Evolutionary conservation across 805 yeast genomes (phyloP).

Genomic region (Pichia nanzhaoensis): DNA sequence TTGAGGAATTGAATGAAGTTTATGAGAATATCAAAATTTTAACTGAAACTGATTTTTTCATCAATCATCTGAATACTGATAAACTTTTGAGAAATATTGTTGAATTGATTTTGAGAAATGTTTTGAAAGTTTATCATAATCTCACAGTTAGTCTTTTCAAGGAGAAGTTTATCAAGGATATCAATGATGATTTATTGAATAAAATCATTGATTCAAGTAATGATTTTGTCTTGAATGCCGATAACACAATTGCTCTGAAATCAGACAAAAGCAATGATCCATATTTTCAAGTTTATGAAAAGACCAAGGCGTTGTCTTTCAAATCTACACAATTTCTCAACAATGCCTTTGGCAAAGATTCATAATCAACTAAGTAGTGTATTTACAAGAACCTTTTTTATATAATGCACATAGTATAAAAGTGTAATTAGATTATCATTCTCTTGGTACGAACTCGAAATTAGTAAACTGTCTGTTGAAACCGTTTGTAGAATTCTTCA

Average conservation of each 20-base stretch:
- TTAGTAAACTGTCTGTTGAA: slow-evolving; percentile 26
- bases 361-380: no score
- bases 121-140: slow-evolving; percentile 23
- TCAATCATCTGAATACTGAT: slow-evolving; percentile 34
- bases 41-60: slow-evolving; percentile 52
- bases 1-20: slow-evolving; percentile 44
- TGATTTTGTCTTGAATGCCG: slow-evolving; percentile 6
- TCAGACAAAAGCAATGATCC: slow-evolving; percentile 47
- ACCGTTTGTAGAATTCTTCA: slow-evolving; percentile 25
- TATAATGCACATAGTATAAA: no score
- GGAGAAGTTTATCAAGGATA: slow-evolving; percentile 12
- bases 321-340: slow-evolving; percentile 52
- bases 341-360: slow-evolving; percentile 30
- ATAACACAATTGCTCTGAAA: slow-evolving; percentile 43
- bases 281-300: slow-evolving; percentile 62
- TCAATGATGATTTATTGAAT: slow-evolving; percentile 6
- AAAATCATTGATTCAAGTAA: slow-evolving; percentile 25
- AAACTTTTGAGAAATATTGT: slow-evolving; percentile 21
- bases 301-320: slow-evolving; percentile 58
- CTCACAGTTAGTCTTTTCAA: slow-evolving; percentile 19
- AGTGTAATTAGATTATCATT: no score
- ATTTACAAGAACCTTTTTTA: no score
- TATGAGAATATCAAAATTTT: slow-evolving; percentile 42
- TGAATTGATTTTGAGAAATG: slow-evolving; percentile 19
- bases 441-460: slow-evolving; percentile 30